Evolutionary conservation across 2,329 filamentous ascomycete genomes (phyloP).

Genomic region (Penicillium sp.): DNA sequence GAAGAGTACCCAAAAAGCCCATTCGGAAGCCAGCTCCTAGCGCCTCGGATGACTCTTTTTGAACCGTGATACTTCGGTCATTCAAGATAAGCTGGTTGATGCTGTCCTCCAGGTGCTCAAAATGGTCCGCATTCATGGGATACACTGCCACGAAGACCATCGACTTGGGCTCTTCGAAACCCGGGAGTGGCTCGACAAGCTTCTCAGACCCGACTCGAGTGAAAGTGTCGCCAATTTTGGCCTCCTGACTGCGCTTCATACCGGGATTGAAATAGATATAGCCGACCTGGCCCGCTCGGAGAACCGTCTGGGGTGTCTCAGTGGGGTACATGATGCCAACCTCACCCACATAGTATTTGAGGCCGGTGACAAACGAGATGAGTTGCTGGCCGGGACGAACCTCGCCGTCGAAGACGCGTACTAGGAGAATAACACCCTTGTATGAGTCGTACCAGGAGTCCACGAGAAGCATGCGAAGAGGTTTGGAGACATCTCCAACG

Average conservation of each 20-base stretch:
- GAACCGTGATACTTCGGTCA: conserved; percentile 89
- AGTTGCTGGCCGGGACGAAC: conserved; percentile 83
- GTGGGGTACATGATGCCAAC: conserved; percentile 96
- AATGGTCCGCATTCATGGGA: conserved; percentile 87
- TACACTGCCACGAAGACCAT: conserved; percentile 99
- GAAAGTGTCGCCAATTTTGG: conserved; percentile 94
- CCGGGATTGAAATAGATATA: conserved; percentile 98
- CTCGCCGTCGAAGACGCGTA: conserved; percentile 87
- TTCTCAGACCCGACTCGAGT: conserved; percentile 80
- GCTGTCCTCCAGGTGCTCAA: conserved; percentile 86
- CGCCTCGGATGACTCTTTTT: conserved; percentile 93
- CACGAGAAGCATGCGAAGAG: conserved; percentile 83
- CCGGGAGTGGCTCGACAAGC: conserved; percentile 78
- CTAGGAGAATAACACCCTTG: conserved; percentile 87
- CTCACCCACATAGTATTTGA: conserved; percentile 92
- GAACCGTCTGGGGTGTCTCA: conserved; percentile 76
- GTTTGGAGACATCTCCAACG: conserved; percentile 72
- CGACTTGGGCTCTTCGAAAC: conserved; percentile 95
- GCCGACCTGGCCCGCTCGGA: conserved; percentile 92
- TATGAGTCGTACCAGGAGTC: conserved; percentile 99
- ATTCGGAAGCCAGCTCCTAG: conserved; percentile 92
- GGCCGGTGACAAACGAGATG: conserved; percentile 84
- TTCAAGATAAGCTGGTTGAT: conserved; percentile 94
- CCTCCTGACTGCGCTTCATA: conserved; percentile 96
- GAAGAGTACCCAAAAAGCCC: conserved; percentile 93